Evolutionary conservation across 768 basidiomycete genomes (phyloP).

Genomic region (Piloderma croceum): DNA sequence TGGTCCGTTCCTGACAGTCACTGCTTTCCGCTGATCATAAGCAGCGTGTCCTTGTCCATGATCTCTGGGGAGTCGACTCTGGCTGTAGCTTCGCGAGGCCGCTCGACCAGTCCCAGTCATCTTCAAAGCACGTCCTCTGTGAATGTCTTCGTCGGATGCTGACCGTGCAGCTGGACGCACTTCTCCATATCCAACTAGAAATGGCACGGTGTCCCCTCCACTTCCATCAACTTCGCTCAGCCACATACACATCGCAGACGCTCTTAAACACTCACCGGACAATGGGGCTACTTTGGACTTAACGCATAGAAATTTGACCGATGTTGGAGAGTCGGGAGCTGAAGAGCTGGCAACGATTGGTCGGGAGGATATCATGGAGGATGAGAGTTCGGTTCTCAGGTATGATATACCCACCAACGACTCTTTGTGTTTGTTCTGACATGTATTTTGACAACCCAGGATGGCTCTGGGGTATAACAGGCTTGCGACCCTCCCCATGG

Average conservation of each 20-base stretch:
- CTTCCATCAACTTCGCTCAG: constrained; percentile 43
- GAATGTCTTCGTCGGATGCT: constrained; percentile 29
- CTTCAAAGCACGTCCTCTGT: no score
- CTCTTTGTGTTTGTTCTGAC: background rate
- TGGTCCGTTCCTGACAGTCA: no score
- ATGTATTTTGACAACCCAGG: constrained; percentile 34
- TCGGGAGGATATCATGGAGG: constrained; percentile 38
- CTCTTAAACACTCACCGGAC: constrained; percentile 63
- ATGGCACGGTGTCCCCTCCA: constrained; percentile 25
- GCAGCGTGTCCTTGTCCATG: no score
- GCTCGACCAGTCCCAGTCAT: no score
- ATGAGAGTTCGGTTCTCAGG: constrained; percentile 57
- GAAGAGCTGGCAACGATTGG: constrained; percentile 67
- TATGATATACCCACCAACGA: constrained; percentile 27
- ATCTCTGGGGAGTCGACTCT: no score
- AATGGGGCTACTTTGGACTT: constrained; percentile 80
- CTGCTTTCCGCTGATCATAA: no score
- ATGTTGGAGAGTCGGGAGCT: constrained; percentile 70
- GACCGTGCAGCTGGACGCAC: constrained; percentile 24
- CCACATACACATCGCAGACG: constrained; percentile 58
- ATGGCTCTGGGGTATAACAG: constrained; percentile 85
- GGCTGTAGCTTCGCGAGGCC: no score
- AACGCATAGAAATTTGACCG: constrained; percentile 69
- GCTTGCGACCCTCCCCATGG: constrained; percentile 67
- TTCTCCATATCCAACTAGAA: constrained; percentile 19